phyloP scores from a whole-genome alignment of 371 early-diverging fungal genomes.

The Mycotypha africana region DNA sequence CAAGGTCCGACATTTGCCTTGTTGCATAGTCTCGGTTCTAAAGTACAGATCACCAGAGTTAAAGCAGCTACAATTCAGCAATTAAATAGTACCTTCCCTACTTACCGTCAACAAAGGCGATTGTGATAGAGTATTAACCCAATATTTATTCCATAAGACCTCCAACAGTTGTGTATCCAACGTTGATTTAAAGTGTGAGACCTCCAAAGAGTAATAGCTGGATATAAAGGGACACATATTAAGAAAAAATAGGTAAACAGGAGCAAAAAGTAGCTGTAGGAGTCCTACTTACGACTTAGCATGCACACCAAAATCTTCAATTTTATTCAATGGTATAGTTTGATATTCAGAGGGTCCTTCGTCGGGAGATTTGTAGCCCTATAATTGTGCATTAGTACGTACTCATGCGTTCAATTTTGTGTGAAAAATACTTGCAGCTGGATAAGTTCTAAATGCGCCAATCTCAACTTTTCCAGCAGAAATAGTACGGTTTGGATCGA shows the following conservation, averaged over 20 bases:
- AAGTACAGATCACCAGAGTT: not conserved
- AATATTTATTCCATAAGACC: constrained; percentile 94
- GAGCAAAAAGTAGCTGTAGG: no score
- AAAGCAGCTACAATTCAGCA: not conserved
- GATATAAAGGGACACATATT: not conserved
- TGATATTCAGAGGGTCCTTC: constrained; percentile 72
- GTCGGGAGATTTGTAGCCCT: constrained; percentile 76
- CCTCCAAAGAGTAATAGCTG: constrained; percentile 85
- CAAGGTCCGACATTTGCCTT: constrained; percentile 74
- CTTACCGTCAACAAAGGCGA: constrained; percentile 84
- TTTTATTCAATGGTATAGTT: constrained; percentile 88
- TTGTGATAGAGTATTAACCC: constrained; percentile 92
- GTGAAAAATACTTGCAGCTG: constrained; percentile 47
- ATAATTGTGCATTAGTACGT: not conserved
- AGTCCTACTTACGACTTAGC: constrained; percentile 61
- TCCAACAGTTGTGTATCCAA: constrained; percentile 85
- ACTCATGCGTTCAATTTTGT: not conserved
- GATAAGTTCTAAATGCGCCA: constrained; percentile 96
- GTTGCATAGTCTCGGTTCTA: constrained; percentile 82
- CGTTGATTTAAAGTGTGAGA: constrained; percentile 90
- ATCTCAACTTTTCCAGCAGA: constrained; percentile 96
- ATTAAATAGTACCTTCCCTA: not conserved
- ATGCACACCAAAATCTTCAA: constrained; percentile 97
- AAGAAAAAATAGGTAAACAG: not conserved
- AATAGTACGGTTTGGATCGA: constrained; percentile 96